Base-by-base conservation (phyloP, 148 eudicot genomes). In the Drosera capensis region DNA sequence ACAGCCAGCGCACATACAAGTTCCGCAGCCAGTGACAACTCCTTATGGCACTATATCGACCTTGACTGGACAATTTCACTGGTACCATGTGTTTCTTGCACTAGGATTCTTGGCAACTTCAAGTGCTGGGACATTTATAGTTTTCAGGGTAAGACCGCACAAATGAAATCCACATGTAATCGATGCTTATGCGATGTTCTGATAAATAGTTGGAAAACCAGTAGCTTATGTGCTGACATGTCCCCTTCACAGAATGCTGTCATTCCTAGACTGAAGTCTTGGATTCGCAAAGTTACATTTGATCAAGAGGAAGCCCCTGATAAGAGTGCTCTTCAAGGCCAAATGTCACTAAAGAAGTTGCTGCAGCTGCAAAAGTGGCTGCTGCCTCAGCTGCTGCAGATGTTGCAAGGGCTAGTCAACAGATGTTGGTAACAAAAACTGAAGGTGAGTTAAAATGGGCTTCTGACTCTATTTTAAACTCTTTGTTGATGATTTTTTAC, bases 291-390 rank as follows among this genome's bases (percentile, higher is more conserved):
- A 66, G 78, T 88, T 50, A 84, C 67, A 51, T 54, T 55, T 20
- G 81, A 73, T 54, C 81, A 73, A 42, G 87, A 78, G 46, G 64
- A 70, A 20, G 63, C 51, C 20, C 23, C 48, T 40, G 41, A 39
- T 6, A 54, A 60, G 41, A 51, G 57, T 51, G 36, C 51, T 3
- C 46, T 22, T 20, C 58, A 41, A 79, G 68, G 47, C 81, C 83
- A 11, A 83, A 63, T 58, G 39, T 71, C 48, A 83, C 73, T 34
- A 79, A 83, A 68, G 94, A 83, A 75, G 79, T 86, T 36, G 67
- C 92, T 1, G 81, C 94, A 50, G 94, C 96, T 39, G 96, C 96
- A 57, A 87, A 87, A 67, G 70, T 94, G 37, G 88, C 90, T 3
- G 90, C 94, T 3, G 74, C 80, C 1, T 90, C 96, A 3, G 94